These are phyloP conservation scores for Paramecium pentaurelia DNA, from an alignment of 73 alveolate genomes.

Conservation along the genomic window DNA sequence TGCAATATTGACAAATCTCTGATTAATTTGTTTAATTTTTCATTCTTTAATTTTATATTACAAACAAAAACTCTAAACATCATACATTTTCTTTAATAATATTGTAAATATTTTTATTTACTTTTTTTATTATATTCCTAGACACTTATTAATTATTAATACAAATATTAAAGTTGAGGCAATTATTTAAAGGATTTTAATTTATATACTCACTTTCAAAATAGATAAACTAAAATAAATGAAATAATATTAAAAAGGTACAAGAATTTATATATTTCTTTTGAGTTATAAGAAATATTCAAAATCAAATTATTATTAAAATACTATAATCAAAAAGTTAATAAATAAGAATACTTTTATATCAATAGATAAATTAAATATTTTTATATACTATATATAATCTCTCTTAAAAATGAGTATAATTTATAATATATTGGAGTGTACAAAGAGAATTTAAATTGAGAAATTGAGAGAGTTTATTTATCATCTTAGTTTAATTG, in stretches of 20 bases:
- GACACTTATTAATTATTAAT: no score
- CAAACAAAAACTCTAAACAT: not conserved
- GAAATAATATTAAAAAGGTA: not conserved
- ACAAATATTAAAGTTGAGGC: not conserved
- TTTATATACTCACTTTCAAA: not conserved
- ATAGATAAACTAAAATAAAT: no score
- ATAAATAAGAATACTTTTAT: no score
- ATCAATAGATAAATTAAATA: no score
- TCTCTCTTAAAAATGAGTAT: no score
- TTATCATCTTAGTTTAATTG: not conserved
- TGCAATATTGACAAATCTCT: not conserved
- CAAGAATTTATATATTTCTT: no score
- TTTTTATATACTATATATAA: no score
- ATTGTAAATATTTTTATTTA: not conserved
- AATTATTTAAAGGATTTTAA: not conserved
- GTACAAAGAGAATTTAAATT: not conserved
- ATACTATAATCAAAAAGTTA: no score
- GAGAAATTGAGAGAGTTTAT: not conserved
- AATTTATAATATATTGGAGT: no score
- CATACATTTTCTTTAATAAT: not conserved
- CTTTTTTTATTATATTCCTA: not conserved
- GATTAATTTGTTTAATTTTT: not conserved
- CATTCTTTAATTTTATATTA: not conserved
- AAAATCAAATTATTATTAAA: no score
- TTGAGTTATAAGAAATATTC: no score